Base-by-base conservation (phyloP, 306 rosid genomes). In the Hippophae rhamnoides region DNA sequence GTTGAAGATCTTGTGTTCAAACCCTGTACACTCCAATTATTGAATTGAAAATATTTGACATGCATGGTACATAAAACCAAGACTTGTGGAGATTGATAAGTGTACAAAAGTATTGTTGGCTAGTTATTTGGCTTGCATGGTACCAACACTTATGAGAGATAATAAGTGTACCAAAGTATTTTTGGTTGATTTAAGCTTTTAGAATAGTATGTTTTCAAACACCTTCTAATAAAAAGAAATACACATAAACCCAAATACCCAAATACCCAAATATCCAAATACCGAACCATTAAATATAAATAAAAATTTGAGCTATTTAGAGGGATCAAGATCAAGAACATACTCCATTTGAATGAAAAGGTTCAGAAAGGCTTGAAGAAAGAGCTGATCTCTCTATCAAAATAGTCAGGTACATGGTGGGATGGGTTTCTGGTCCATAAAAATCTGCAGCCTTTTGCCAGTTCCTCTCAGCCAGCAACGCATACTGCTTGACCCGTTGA, bases 401-500 rank as follows among this genome's bases (percentile, higher is more conserved):
- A 66, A 90, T 76, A 56, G 95, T 85, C 58, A 87, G 66, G 60
- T 72, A 81, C 96, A 90, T 90, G 62, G 65, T 58, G 62, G 89
- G 77, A 73, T 90, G 98, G 12, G 92, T 76, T 73, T 76, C 64
- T 47, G 98, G 86, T 67, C 92, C 79, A 75, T 90, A 90, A 60
- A 79, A 87, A 44, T 83, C 96, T 66, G 81, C 55, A 59, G 98
- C 92, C 66, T 74, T 87, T 60, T 85, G 90, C 98, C 95, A 85
- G 73, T 87, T 90, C 78, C 95, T 81, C 74, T 87, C 98, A 5
- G 95, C 98, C 79, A 87, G 75, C 64, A 87, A 83, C 52, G 86
- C 83, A 78, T 87, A 90, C 68, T 84, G 98, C 78, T 85, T 90
- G 74, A 85, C 87, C 69, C 96, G 87, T 63, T 82, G 94, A 63